Evolutionary conservation across 2,329 filamentous ascomycete genomes (phyloP), one percentile per base, ranked within the genome.

Genomic region (Apiospora pterosperma): DNA sequence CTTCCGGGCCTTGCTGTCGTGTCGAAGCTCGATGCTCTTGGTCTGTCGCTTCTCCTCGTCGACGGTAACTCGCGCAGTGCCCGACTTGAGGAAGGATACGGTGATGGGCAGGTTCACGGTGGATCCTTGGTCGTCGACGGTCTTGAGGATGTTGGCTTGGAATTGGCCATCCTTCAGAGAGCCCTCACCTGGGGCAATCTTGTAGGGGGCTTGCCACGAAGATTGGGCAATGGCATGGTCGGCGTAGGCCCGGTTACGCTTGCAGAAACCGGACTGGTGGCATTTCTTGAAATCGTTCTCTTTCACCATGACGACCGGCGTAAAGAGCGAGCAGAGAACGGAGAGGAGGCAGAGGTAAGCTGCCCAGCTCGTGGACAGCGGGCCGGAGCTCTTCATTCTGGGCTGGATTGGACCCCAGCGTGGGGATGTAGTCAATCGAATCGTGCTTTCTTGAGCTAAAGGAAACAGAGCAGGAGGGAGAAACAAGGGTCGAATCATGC

Each of bases 241-340:
- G 75, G 96, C 96, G 76, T 92, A 94, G 42, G 88, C 91, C 76
- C 96, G 89, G 80, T 98, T 98, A 69, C 96, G 92, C 76, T 93
- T 96, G 81, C 96, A 99, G 82, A 99, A 99, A 73, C 96, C 96
- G 5, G 95, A 96, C 76, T 99, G 95, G 70, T 91, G 82, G 81
- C 96, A 99, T 72, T 91, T 97, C 76, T 98, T 99, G 85, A 98
- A 99, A 77, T 97, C 94, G 73, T 97, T 89, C 76, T 97, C 91
- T 81, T 99, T 99, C 62, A 99, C 96, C 72, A 87, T 84, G 69
- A 87, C 93, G 79, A 86, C 85, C 73, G 89, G 86, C 60, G 84
- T 84, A 69, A 92, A 78, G 36, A 92, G 76, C 71, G 82, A 87
- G 72, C 84, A 82, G 38, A 92, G 74, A 59, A 86, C 77, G 68